These are phyloP conservation scores for Hylodesmum podocarpum DNA, from an alignment of 306 rosid species.

Conservation along the genomic window DNA sequence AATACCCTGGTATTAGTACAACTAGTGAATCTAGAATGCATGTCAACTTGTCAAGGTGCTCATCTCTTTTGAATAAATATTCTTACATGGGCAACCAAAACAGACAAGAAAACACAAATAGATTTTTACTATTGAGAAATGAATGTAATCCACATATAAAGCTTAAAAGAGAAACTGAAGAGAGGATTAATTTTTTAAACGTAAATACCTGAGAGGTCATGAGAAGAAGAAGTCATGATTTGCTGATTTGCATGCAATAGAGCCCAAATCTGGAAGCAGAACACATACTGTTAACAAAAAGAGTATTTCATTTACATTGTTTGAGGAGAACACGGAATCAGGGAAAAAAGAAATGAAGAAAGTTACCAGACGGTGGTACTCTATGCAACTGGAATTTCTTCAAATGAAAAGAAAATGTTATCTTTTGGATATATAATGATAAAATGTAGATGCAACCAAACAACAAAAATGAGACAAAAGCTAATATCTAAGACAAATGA, in stretches of 20 bases:
- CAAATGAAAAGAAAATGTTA: background rate
- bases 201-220: slow-evolving; percentile 40
- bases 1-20: background rate
- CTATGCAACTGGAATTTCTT: background rate
- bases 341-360: background rate
- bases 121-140: background rate
- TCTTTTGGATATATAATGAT: background rate
- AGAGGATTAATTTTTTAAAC: background rate
- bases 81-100: background rate
- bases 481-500: background rate
- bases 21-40: background rate
- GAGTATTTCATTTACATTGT: slow-evolving; percentile 5
- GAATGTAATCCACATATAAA: background rate
- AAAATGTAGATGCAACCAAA: slow-evolving; percentile 13
- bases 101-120: background rate
- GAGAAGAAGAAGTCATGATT: slow-evolving; percentile 45
- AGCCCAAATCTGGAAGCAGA: slow-evolving; percentile 41
- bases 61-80: background rate
- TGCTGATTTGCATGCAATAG: slow-evolving; percentile 32
- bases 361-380: background rate
- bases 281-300: slow-evolving; percentile 27
- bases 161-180: background rate
- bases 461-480: background rate
- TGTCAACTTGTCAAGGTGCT: background rate
- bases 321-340: background rate